Evolutionary conservation across 2,329 filamentous ascomycete genomes (phyloP), one percentile per base, ranked within the genome.

Genomic region (Microdochium bolleyi): DNA sequence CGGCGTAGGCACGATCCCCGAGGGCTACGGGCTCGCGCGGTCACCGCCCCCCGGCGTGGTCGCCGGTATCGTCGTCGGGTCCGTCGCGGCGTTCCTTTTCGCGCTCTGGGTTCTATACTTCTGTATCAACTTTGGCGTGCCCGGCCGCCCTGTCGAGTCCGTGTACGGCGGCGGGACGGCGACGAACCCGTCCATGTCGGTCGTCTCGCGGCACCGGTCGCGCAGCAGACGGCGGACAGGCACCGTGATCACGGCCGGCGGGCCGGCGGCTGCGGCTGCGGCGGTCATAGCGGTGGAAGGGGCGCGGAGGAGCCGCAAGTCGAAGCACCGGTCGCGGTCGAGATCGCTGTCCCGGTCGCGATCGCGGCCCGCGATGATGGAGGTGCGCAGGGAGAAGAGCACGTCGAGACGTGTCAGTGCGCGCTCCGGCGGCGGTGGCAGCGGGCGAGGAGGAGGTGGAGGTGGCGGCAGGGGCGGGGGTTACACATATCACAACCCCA

Each of bases 51-150:
- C 74, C 0, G 73, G 69, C 54, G 65, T 67, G 50, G 63, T 77
- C 14, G 73, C 65, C 10, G 74, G 67, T 57, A 73, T 76, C 54
- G 71, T 74, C 3, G 65, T 77, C 50, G 74, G 73, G 56, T 68
- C 71, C 44, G 69, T 76, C 49, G 71, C 67, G 25, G 80, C 73
- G 51, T 78, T 83, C 62, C 62, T 82, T 30, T 67, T 83, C 32
- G 56, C 82, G 13, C 65, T 82, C 27, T 75, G 76, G 64, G 60
- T 82, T 13, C 57, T 82, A 53, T 80, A 78, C 62, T 70, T 73
- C 2, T 70, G 69, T n/a, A 64, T 79, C 27, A 73, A 75, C 54
- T 68, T 73, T 27, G 70, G 69, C 1, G 73, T 70, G 1, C 60
- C 67, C 37, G 62, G 34, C 11, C 11, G 34, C 7, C 34, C 11